These are phyloP conservation scores for Ascochyta viciae-villosae DNA, from an alignment of 2,329 filamentous ascomycete genomes.

Conservation along the genomic window DNA sequence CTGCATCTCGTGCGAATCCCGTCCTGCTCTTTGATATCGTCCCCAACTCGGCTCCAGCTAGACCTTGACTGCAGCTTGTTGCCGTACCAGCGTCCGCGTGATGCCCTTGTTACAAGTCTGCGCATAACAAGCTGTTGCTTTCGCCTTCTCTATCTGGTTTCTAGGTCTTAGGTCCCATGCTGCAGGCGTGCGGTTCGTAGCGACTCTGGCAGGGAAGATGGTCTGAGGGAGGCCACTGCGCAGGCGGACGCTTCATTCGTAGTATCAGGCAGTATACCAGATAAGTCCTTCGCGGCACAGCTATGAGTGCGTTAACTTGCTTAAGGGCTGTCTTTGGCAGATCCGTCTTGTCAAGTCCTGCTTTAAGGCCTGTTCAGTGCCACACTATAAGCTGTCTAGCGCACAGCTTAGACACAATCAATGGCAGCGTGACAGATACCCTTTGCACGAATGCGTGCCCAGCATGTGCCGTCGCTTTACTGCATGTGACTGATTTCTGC, in stretches of 20 bases:
- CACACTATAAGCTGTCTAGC: not conserved
- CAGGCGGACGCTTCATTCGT: not conserved
- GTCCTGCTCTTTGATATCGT: not conserved
- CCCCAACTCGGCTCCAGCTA: not conserved
- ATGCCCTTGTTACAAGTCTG: not conserved
- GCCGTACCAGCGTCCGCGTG: not conserved
- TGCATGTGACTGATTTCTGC: not conserved
- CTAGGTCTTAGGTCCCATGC: not conserved
- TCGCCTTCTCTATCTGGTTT: not conserved
- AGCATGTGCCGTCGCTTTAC: too few species aligned
- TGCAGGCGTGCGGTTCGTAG: constrained; percentile 1
- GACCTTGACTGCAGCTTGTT: not conserved
- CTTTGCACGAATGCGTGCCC: not conserved
- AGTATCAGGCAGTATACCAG: not conserved
- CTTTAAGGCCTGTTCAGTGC: not conserved
- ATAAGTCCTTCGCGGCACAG: not conserved
- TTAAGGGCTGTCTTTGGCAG: not conserved
- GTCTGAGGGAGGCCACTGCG: not conserved
- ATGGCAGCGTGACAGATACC: not conserved
- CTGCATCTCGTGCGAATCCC: not conserved
- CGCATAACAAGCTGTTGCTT: not conserved
- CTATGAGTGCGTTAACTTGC: not conserved
- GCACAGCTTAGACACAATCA: not conserved
- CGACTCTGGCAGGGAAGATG: not conserved
- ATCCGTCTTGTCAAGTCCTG: not conserved